phyloP scores from a whole-genome alignment of 2,329 filamentous ascomycete species.

The Diplocarpon rosae region DNA sequence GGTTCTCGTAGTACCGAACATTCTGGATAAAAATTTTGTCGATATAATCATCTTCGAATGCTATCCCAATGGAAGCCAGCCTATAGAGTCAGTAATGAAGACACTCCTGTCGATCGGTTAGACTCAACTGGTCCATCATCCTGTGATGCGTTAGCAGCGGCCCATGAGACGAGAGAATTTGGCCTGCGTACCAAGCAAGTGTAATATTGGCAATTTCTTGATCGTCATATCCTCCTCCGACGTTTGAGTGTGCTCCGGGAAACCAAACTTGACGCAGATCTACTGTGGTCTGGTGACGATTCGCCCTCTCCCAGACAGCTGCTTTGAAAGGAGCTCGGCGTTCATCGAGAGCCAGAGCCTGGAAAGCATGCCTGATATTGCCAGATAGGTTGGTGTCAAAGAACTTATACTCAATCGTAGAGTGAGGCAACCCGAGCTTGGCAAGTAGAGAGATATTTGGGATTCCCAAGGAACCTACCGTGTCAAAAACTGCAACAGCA shows the following conservation, averaged over 20 bases:
- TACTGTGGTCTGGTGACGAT: constrained; percentile 13
- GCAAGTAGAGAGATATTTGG: constrained; percentile 32
- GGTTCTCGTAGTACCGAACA: constrained; percentile 22
- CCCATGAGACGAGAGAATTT: not conserved
- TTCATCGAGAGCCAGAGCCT: constrained; percentile 40
- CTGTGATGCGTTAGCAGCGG: constrained; percentile 29
- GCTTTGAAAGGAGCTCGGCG: constrained; percentile 31
- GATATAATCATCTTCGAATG: constrained; percentile 29
- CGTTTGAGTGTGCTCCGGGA: constrained; percentile 34
- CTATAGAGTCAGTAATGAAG: not conserved
- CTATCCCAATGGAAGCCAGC: constrained; percentile 27
- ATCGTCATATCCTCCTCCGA: constrained; percentile 38
- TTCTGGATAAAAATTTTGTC: constrained; percentile 25
- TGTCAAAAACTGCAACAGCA: constrained; percentile 40
- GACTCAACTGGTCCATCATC: constrained; percentile 34
- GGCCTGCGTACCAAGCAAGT: constrained; percentile 26
- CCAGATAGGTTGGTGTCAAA: constrained; percentile 34
- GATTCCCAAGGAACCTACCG: constrained; percentile 29
- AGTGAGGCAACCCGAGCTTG: constrained; percentile 28
- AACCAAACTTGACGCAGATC: constrained; percentile 34
- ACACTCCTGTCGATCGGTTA: not conserved
- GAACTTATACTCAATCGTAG: constrained; percentile 30
- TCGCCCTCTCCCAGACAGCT: constrained; percentile 30
- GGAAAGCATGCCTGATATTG: constrained; percentile 37
- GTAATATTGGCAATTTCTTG: constrained; percentile 37